These are phyloP conservation scores for Danielia oregonensis DNA, from an alignment of 805 yeast genomes.

Conservation along the genomic window DNA sequence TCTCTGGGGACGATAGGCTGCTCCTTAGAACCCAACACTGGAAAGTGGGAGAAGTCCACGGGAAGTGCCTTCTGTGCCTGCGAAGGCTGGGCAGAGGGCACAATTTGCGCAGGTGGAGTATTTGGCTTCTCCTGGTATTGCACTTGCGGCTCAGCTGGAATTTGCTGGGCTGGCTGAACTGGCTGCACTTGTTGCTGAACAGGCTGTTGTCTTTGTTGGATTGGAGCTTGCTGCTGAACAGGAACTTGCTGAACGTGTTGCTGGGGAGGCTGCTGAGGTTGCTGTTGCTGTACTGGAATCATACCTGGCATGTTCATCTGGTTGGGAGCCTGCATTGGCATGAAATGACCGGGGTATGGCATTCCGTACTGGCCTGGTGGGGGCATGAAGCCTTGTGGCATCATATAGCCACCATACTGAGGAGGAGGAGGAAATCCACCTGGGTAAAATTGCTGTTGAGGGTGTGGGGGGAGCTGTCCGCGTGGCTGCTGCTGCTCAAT, in stretches of 20 bases:
- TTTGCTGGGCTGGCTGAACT: slow-evolving; percentile 8
- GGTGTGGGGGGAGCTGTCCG: slow-evolving; percentile 18
- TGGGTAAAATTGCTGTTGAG: slow-evolving; percentile 32
- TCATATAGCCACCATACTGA: slow-evolving; percentile 37
- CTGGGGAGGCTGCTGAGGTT: slow-evolving; percentile 11
- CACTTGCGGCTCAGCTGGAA: slow-evolving; percentile 5
- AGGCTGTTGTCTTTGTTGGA: neutral
- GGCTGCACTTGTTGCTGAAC: slow-evolving; percentile 5
- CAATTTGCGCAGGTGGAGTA: slow-evolving; percentile 5
- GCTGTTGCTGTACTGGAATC: slow-evolving; percentile 9
- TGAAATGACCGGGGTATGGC: slow-evolving; percentile 22
- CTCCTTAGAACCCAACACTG: slow-evolving; percentile 51
- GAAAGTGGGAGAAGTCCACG: slow-evolving; percentile 46
- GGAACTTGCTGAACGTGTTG: slow-evolving; percentile 3
- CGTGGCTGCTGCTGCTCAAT: slow-evolving; percentile 31
- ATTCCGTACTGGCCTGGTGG: slow-evolving; percentile 33
- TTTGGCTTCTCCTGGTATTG: no score
- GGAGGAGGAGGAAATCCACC: slow-evolving; percentile 28
- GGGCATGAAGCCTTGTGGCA: slow-evolving; percentile 39
- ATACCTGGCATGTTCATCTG: slow-evolving; percentile 19
- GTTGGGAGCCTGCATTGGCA: slow-evolving; percentile 14
- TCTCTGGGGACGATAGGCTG: slow-evolving; percentile 3
- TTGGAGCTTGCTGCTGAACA: slow-evolving; percentile 9
- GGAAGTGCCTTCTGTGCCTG: neutral
- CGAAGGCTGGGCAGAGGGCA: slow-evolving; percentile 1